Base-by-base conservation (phyloP, 1,284 basidiomycete genomes). In the Heterobasidion irregulare region DNA sequence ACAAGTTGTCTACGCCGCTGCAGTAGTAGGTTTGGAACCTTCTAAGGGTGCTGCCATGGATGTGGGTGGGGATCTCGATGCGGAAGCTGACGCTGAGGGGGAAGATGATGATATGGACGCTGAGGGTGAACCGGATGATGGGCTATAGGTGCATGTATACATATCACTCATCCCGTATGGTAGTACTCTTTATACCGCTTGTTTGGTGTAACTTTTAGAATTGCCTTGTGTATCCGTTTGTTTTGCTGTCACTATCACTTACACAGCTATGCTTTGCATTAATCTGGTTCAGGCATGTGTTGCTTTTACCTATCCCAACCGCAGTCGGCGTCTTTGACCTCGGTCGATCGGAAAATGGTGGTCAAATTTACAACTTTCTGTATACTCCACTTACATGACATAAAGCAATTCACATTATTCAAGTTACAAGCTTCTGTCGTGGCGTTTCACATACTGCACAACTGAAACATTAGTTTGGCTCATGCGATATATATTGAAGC, bases 1-100 rank as follows among this genome's bases (percentile, higher is more conserved):
- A 26, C 26, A 26, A 26, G 26, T 26, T 26, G 26, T 26, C 26
- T 26, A 26, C 26, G 26, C 26, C 26, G 26, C 26, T 26, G 6
- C 26, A 26, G 26, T 26, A 26, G 26, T 26, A 26, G 26, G 26
- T 26, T 26, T 26, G 26, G 26, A 26, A 26, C 26, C 4, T 26
- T 26, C 26, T 26, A 26, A 26, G 26, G 44, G 46, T 38, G 52
- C 15, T 35, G 54, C 61, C 34, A 55, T 55, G 53, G 58, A 56
- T 16, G 48, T 46, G 4, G 50, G 44, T 38, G 59, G 7, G 16
- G 50, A 54, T 33, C 16, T 52, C 26, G 58, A 59, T 5, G 64
- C 56, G 53, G 70, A 75, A 54, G 70, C 68, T 12, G 76, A 78
- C 56, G 72, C 70, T 49, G 75, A 75, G 51, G 73, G 72, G 50